A percentile compares a stretch with the other conserved stretches of the same genome.
Conservation (phyloP, 805 yeast species). For the Teunomyces lycoperdinae region DNA sequence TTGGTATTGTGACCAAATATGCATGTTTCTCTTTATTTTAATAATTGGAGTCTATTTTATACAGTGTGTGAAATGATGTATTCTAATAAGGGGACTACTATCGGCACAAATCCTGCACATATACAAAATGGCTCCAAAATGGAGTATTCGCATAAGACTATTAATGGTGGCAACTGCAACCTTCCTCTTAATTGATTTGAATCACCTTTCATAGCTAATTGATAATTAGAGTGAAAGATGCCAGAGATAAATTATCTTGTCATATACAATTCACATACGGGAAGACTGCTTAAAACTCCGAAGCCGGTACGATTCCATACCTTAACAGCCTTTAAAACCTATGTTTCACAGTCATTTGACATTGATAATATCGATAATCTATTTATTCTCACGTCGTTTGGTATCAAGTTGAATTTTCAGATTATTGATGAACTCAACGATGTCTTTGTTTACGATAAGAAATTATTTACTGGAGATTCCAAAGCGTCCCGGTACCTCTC, state of each 20-base stretch:
- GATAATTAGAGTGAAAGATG: constrained; percentile 6
- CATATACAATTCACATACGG: constrained; percentile 40
- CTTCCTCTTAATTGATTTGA: not conserved
- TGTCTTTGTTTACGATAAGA: constrained; percentile 62
- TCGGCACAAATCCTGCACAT: not conserved
- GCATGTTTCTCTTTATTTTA: too few relatives aligned
- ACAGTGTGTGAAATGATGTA: too few relatives aligned
- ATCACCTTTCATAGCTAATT: not conserved
- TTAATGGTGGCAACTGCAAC: constrained; percentile 3
- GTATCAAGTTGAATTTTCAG: constrained; percentile 55
- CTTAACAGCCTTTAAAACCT: constrained; percentile 29
- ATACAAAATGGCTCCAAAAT: not conserved
- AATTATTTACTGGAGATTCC: constrained; percentile 42
- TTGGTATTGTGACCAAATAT: too few relatives aligned
- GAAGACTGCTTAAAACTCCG: constrained; percentile 29
- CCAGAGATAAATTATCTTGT: constrained; percentile 22
- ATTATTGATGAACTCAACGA: constrained; percentile 52
- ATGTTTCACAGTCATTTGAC: constrained; percentile 26
- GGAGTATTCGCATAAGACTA: constrained; percentile 1
- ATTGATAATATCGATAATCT: constrained; percentile 27
- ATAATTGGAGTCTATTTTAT: too few relatives aligned
- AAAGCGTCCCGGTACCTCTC: not conserved
- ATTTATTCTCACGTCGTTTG: constrained; percentile 64
- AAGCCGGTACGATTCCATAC: constrained; percentile 41
- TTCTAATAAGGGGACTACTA: too few relatives aligned